A percentile compares a stretch with the other conserved stretches of the same genome.
phyloP scores from a whole-genome alignment of 1,284 basidiomycete genomes.

The Cryptococcus neoformans region DNA sequence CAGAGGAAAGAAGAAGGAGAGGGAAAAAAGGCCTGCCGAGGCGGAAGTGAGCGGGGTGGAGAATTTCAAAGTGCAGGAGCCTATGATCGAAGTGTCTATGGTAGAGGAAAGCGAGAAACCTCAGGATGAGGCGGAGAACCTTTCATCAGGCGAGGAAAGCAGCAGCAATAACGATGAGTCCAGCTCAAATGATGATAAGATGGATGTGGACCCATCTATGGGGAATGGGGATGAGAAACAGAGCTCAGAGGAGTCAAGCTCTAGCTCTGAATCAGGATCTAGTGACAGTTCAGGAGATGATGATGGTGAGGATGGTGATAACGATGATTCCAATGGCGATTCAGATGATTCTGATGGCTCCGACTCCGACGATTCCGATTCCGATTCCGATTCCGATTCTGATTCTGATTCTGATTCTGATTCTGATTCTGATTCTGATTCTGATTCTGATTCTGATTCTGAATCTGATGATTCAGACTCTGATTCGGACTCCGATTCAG shows the following conservation, averaged over 20 bases:
- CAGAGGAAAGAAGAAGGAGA: conserved; percentile 5
- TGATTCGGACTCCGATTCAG: conserved; percentile 7
- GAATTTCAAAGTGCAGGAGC: conserved; percentile 2
- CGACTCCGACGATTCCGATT: background rate
- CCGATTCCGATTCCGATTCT: background rate
- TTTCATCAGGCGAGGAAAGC: conserved; percentile 1
- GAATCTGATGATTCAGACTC: conserved; percentile 11
- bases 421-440: background rate
- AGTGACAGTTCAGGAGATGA: background rate
- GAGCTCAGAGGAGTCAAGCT: too few species aligned
- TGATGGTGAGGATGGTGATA: conserved; percentile 1
- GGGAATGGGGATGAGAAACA: conserved; percentile 1
- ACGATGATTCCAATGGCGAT: background rate
- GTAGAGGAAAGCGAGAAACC: conserved; percentile 1
- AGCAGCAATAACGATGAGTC: conserved; percentile 1
- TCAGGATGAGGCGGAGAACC: background rate
- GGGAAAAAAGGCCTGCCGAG: background rate
- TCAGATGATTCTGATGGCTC: background rate
- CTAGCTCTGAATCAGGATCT: too few species aligned
- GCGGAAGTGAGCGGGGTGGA: conserved; percentile 6
- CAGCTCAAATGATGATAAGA: conserved; percentile 1
- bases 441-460: conserved; percentile 2
- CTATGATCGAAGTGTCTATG: conserved; percentile 5
- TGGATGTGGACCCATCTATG: conserved; percentile 12
- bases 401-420: background rate